Base-by-base conservation (phyloP, 371 early-diverging fungal species). In the Saksenaea vasiformis region DNA sequence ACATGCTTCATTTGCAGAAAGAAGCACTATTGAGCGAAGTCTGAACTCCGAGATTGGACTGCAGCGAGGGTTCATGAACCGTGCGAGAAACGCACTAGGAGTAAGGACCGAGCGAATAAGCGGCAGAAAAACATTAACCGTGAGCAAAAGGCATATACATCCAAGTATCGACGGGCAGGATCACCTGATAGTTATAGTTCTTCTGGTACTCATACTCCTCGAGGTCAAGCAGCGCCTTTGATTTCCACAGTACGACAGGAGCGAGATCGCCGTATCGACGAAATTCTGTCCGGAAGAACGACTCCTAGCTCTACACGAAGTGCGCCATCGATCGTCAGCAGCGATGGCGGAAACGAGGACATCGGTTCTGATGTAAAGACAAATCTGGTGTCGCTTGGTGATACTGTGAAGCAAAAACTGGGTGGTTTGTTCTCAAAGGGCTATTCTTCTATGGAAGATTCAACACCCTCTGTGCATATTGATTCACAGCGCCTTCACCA, bases 261-360 rank as follows among this genome's bases (percentile, higher is more conserved):
- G 41, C 66, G 80, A 0, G 78, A 80, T 53, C 68, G 73, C 43
- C 63, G 71, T 22, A 61, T 80, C 4, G 76, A 80, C 41, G 80
- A 73, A 19, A 70, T 80, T 17, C 60, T 80, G 43, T 70, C 72
- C n/a, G 70, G 73, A 24, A 36, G 67, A 34, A 35, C 66, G 22
- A 31, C 35, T 51, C 68, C 26, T 60, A 64, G 5, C 43, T 69
- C 17, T 54, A 56, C 0, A 39, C 64, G 9, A 26, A 47, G 51
- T 9, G 53, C 68, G 0, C 44, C 59, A 27, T 47, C 51, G 31
- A 24, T 58, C 17, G 41, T 27, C 4, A 27, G 41, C 39, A 61
- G 31, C 39, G 36, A 26, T 39, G 37, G 38, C 37, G 28, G 36
- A 22, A 47, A 31, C 35, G 28, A 36, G 15, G 55, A 31, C 35